Conservation (phyloP, 2,329 filamentous ascomycete genomes). For the Fonsecaea monophora region DNA sequence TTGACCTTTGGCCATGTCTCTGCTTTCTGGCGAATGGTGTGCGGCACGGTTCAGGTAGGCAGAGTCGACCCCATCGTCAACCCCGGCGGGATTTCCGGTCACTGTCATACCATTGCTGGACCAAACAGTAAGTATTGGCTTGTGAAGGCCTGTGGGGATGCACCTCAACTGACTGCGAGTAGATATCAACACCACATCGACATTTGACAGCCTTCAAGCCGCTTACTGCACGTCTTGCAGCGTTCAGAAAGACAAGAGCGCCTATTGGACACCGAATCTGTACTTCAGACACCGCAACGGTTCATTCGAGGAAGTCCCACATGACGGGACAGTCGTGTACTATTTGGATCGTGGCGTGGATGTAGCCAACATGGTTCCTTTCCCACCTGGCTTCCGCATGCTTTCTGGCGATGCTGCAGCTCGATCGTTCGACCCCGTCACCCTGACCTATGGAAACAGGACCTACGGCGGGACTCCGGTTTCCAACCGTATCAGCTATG, state of each 20-base stretch:
- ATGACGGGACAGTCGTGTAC: slow-evolving; percentile 61
- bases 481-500: slow-evolving; percentile 77
- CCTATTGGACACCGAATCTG: slow-evolving; percentile 81
- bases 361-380: slow-evolving; percentile 69
- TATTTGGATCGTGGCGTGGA: slow-evolving; percentile 35
- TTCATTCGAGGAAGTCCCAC: slow-evolving; percentile 34
- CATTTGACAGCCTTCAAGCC: slow-evolving; percentile 62
- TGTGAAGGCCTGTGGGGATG: not conserved
- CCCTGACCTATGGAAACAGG: slow-evolving; percentile 32
- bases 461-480: slow-evolving; percentile 62
- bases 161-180: slow-evolving; percentile 1
- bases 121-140: slow-evolving; percentile 68
- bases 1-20: slow-evolving; percentile 46
- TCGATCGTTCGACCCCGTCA: slow-evolving; percentile 32
- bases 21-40: slow-evolving; percentile 92
- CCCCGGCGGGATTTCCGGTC: slow-evolving; percentile 64
- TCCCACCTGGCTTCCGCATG: slow-evolving; percentile 81
- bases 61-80: slow-evolving; percentile 79
- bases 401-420: slow-evolving; percentile 70
- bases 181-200: slow-evolving; percentile 65
- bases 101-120: slow-evolving; percentile 78
- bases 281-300: slow-evolving; percentile 77
- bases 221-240: slow-evolving; percentile 80
- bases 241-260: slow-evolving; percentile 79
- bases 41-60: slow-evolving; percentile 70